Base-by-base conservation (phyloP, 1,284 basidiomycete genomes). In the Marasmius oreades region DNA sequence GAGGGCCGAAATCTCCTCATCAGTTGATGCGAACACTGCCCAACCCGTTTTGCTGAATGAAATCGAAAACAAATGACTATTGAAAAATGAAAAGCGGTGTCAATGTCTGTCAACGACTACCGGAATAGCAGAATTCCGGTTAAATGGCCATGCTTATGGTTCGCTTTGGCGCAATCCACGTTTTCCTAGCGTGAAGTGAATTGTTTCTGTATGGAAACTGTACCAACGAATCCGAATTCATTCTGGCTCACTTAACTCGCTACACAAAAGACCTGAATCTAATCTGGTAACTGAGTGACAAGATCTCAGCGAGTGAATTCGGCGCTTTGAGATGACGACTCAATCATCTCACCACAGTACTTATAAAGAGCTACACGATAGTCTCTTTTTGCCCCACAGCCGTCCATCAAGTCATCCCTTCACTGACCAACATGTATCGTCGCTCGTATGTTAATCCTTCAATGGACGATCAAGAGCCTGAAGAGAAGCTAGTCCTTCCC, bases 401-500 rank as follows among this genome's bases (percentile, higher is more conserved):
- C 45, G 26, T 20, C 7, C 26, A n/a, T n/a, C n/a, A 24, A 20
- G 36, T 54, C 33, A 23, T 18, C 8, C 42, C 10, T 18, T 43
- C 22, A 37, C 45, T 36, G 22, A 42, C 52, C 24, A 50, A 39
- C 55, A 59, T 62, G 60, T 61, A 64, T 53, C 62, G 37, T 55
- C 44, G 28, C 31, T 59, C 52, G 50, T 58, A 36, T 37, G 52
- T 52, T 39, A 59, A 56, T 36, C 16, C 39, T 3, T 20, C 39
- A 20, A 36, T 48, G 22, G 55, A 56, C 23, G 56, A 58, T 28
- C 56, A 63, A 39, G 57, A 55, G 26, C 36, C 55, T 18, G 60
- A 64, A 52, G 59, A 62, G 34, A 57, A 61, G 36, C 65, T 62
- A 11, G 62, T 64, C 20, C 61, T 66, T 34, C 65, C 65, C 18